Evolutionary conservation across 331 rosid species (phyloP), one percentile per base, ranked within the genome.

Genomic region (Acacia concinna): DNA sequence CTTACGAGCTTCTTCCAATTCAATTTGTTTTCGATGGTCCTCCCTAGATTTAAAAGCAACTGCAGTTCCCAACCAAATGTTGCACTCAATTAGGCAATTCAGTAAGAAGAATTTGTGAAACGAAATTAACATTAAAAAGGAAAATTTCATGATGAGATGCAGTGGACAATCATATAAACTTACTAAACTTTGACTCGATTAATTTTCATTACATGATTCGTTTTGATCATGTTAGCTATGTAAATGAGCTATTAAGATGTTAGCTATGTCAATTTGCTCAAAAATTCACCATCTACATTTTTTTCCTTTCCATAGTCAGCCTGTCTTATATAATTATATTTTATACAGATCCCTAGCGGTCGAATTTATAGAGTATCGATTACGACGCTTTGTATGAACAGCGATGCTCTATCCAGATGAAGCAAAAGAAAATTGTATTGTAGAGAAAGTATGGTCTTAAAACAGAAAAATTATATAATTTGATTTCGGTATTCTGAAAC

Each of bases 1-100:
- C 49, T 88, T 83, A 28, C 83, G 82, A 0, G 87, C 91, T 76
- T 85, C 86, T 65, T 88, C 89, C 78, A 83, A 83, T 65, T 85
- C 87, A 73, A 83, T 83, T 47, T 83, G 85, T 75, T 88, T 88
- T 6, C 85, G 62, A 64, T 83, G 87, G 52, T 88, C 88, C 82
- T 66, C 88, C 78, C 87, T 68, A 8, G 87, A 84, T 28, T 87
- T 87, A 40, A 84, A 87, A 20, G 86, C 82, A 79, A 56, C 88
- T 84, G 83, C 54, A 78, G 70, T n/a, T 11, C 43, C 73, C 67
- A 64, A 54, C 5, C 2, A 18, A 2, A 34, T 44, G 65, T 76
- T 65, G 23, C n/a, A 64, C 2, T 77, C 51, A 28, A 2, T 46
- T 38, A 44, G 56, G 38, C 52, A 20, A 31, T 32, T 21, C 0